These are phyloP conservation scores for Mycena floridula DNA, from an alignment of 768 basidiomycete genomes.

Conservation along the genomic window DNA sequence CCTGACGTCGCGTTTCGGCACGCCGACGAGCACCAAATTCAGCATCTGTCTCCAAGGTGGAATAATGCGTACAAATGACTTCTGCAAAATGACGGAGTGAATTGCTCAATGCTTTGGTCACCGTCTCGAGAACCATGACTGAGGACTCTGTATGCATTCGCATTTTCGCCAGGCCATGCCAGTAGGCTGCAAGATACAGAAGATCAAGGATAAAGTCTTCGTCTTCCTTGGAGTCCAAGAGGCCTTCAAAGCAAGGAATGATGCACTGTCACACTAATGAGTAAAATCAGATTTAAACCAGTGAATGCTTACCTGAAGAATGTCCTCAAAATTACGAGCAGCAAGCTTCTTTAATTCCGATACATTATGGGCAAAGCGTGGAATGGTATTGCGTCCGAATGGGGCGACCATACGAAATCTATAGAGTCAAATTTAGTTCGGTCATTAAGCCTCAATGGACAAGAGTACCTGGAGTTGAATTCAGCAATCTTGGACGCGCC, in stretches of 20 bases:
- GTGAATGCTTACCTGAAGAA: slow-evolving; percentile 19
- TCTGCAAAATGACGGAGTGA: slow-evolving; percentile 8
- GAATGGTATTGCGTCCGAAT: slow-evolving; percentile 15
- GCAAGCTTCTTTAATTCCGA: slow-evolving; percentile 15
- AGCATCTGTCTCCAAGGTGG: slow-evolving; percentile 7
- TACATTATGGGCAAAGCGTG: slow-evolving; percentile 15
- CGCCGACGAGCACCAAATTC: background rate
- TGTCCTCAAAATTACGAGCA: slow-evolving; percentile 24
- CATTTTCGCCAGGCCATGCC: slow-evolving; percentile 22
- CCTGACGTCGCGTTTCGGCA: background rate
- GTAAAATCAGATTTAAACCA: background rate
- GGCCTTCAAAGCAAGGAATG: background rate
- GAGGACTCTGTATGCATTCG: slow-evolving; percentile 17
- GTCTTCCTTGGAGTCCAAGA: background rate
- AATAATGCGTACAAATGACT: slow-evolving; percentile 9
- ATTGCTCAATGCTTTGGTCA: slow-evolving; percentile 4
- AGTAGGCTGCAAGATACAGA: slow-evolving; percentile 13
- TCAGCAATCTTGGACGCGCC: slow-evolving; percentile 5
- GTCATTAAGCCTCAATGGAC: background rate
- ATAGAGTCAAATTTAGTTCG: background rate
- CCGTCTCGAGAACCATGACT: slow-evolving; percentile 3
- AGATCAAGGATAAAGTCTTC: slow-evolving; percentile 10
- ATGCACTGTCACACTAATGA: background rate
- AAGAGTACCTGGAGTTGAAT: slow-evolving; percentile 12
- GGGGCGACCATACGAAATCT: slow-evolving; percentile 11